A percentile compares a stretch with the other conserved stretches of the same genome.
These are phyloP conservation scores for Entomortierella beljakovae DNA, from an alignment of 192 early-diverging fungal species.

Conservation along the genomic window DNA sequence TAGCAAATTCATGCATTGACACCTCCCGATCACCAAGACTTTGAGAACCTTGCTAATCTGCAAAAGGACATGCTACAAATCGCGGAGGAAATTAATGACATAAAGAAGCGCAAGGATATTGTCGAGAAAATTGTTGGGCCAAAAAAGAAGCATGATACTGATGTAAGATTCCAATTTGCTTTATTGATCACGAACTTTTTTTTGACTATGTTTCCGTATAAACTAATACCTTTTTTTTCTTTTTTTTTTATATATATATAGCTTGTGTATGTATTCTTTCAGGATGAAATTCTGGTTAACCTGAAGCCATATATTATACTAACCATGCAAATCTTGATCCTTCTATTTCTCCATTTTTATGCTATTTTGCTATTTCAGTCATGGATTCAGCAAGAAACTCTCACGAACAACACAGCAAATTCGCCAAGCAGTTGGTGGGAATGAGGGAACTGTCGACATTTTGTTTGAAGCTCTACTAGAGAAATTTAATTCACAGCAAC, in stretches of 20 bases:
- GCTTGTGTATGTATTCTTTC: conserved; percentile 39
- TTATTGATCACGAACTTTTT: background rate
- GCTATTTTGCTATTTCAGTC: conserved; percentile 55
- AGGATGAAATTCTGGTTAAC: background rate
- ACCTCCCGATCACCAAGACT: conserved; percentile 65
- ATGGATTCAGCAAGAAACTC: conserved; percentile 81
- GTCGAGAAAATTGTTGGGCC: conserved; percentile 85
- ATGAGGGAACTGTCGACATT: conserved; percentile 65
- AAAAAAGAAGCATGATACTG: conserved; percentile 73
- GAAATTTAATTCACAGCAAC: conserved; percentile 67
- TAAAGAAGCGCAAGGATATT: conserved; percentile 88
- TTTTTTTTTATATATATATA: conserved; percentile 2
- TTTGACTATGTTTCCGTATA: too few relatives aligned
- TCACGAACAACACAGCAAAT: conserved; percentile 72
- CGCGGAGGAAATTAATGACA: conserved; percentile 87
- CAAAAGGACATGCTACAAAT: conserved; percentile 68
- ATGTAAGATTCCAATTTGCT: conserved; percentile 63
- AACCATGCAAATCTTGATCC: background rate
- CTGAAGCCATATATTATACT: background rate
- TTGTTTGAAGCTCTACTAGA: conserved; percentile 69
- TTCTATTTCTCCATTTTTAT: conserved; percentile 6
- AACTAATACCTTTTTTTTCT: background rate
- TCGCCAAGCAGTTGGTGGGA: conserved; percentile 73
- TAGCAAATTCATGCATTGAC: conserved; percentile 70
- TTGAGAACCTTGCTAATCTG: conserved; percentile 61